These are phyloP conservation scores for Penicillium lividum DNA, from an alignment of 495 filamentous ascomycete genomes.

Conservation along the genomic window DNA sequence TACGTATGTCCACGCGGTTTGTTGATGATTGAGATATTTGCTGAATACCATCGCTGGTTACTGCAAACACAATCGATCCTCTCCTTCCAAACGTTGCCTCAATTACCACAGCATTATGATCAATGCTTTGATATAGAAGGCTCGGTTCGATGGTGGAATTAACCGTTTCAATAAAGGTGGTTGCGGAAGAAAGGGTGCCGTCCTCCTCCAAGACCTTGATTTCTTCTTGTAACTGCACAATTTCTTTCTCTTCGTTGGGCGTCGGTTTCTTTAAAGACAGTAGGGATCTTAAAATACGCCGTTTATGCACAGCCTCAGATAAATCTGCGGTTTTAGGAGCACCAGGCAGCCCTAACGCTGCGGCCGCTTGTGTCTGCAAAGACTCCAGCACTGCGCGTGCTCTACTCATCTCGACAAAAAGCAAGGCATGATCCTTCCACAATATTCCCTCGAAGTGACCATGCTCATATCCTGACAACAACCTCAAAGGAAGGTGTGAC, in stretches of 20 bases:
- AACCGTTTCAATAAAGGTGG: slow-evolving; percentile 25
- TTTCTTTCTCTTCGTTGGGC: slow-evolving; percentile 22
- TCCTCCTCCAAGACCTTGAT: slow-evolving; percentile 22
- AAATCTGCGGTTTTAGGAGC: slow-evolving; percentile 10
- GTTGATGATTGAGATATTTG: slow-evolving; percentile 12
- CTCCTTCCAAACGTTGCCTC: slow-evolving; percentile 24
- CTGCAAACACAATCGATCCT: slow-evolving; percentile 24
- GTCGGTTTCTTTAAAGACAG: slow-evolving; percentile 14
- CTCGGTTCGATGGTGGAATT: slow-evolving; percentile 21
- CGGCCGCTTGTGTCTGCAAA: slow-evolving; percentile 11
- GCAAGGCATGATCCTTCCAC: slow-evolving; percentile 29
- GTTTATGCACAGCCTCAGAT: slow-evolving; percentile 25
- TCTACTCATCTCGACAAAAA: slow-evolving; percentile 28
- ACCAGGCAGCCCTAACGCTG: not conserved
- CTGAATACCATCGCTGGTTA: slow-evolving; percentile 27
- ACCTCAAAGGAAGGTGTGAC: not conserved
- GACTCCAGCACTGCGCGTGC: slow-evolving; percentile 28
- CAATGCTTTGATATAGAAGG: slow-evolving; percentile 23
- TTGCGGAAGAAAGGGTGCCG: slow-evolving; percentile 21
- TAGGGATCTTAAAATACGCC: slow-evolving; percentile 22
- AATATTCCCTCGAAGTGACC: slow-evolving; percentile 21
- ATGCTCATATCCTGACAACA: slow-evolving; percentile 17
- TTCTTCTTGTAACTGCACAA: slow-evolving; percentile 18
- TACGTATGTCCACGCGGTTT: slow-evolving; percentile 12
- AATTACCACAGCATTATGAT: slow-evolving; percentile 25